Base-by-base conservation (phyloP, 2,329 filamentous ascomycete genomes). In the Colletotrichum spaethianum region DNA sequence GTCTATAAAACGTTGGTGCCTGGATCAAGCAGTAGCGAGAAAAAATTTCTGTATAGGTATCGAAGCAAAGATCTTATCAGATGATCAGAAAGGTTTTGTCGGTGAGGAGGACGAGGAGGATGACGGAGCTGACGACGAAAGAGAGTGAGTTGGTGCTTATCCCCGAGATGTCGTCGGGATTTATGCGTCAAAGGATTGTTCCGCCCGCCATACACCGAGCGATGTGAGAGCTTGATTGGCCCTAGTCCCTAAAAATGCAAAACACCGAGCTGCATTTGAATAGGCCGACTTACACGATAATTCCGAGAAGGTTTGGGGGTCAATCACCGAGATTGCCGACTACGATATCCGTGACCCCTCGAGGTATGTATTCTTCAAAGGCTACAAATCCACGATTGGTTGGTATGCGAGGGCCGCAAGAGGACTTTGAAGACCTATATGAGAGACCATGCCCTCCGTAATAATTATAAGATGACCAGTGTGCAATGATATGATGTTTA, bases 221-320 rank as follows among this genome's bases (percentile, higher is more conserved):
- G 26, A 23, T 18, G 0, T 3, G 20, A 1, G 0, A 0, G 1
- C 36, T 26, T 46, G 46, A 69, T 73, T 73, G 71, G 71, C 7
- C 1, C 1, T 18, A 7, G 18, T 0, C 6, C 23, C 26, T 18
- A 18, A 40, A n/a, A n/a, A n/a, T n/a, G 26, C 11, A 46, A 44
- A 60, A 44, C 26, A 31, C 57, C 57, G 57, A 60, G 38, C 12
- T 16, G 18, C 1, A 31, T 28, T 7, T 14, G 38, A 7, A 46
- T 20, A 31, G 18, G 40, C 68, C 68, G 63, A 62, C 63, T 59
- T 71, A 70, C 56, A 70, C 68, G 38, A 67, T 40, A 40, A 55
- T 20, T 6, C 53, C 62, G 67, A 59, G 52, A 57, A 69, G 52
- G 60, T 36, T 52, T 69, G 23, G 12, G 4, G n/a, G 44, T 18